Percentiles rank a stretch among this genome's conserved stretches.
phyloP scores from a whole-genome alignment of 2,329 filamentous ascomycete genomes.

The Colletotrichum australisinense region DNA sequence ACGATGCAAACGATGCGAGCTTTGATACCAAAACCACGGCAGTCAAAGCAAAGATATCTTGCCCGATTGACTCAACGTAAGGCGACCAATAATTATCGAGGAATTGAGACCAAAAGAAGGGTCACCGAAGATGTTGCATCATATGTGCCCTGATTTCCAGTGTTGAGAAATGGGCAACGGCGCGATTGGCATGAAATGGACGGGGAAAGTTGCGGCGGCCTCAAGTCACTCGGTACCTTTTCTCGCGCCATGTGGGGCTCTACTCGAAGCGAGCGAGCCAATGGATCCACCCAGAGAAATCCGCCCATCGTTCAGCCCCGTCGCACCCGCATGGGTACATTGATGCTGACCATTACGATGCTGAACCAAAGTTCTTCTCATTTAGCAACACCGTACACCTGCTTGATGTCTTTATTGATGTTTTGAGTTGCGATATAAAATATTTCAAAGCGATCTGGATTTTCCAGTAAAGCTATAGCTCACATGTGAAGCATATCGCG shows the following conservation, averaged over 20 bases:
- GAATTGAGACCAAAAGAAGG: not conserved
- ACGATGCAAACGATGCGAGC: too few relatives aligned
- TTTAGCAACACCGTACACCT: not conserved
- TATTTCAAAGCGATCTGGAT: fast-evolving
- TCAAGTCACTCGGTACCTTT: conserved; percentile 27
- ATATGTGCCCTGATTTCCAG: conserved; percentile 1
- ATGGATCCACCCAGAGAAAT: not conserved
- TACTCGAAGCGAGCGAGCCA: not conserved
- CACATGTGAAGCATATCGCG: not conserved
- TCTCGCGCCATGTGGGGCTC: not conserved
- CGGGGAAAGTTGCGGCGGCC: conserved; percentile 28
- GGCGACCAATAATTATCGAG: conserved; percentile 5
- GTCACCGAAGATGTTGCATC: conserved; percentile 3
- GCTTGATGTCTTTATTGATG: fast-evolving
- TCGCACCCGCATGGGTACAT: not conserved
- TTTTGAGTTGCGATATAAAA: too few relatives aligned
- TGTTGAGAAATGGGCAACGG: conserved; percentile 7
- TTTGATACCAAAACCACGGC: too few relatives aligned
- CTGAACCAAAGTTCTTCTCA: not conserved
- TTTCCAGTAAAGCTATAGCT: not conserved
- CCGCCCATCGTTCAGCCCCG: conserved; percentile 28
- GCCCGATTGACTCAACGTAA: not conserved
- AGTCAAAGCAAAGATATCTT: not conserved
- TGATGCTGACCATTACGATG: not conserved
- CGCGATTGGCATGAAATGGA: conserved; percentile 1